Base-by-base conservation (phyloP, 23 red algal genomes). In the Agarophyton chilense region DNA sequence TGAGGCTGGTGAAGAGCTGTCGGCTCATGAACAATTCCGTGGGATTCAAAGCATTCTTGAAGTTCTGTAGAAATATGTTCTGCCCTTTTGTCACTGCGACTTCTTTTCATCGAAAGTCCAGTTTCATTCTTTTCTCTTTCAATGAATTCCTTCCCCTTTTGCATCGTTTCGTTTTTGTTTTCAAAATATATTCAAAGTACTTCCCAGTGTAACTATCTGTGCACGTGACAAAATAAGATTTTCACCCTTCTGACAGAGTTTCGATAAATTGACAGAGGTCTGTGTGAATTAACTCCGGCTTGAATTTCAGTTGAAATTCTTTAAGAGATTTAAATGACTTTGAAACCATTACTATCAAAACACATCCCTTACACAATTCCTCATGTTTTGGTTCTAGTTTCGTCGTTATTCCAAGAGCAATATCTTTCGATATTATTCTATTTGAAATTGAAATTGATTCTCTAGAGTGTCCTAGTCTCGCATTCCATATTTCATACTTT, bases 1-100 rank as follows among this genome's bases (percentile, higher is more conserved):
- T 90, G 62, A 49, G 85, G 71, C 32, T 62, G 67, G 31, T 78
- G 79, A 21, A 41, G 8, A 58, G 19, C 68, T 78, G 85, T 61
- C 4, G 19, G 10, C 14, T 90, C 71, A 42, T 62, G 57, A 21
- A 78, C 10, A 39, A 56, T 67, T 38, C 71, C 85, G 3, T 44
- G 13, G 9, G 57, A 44, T 57, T 76, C 34, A 3, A 57, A 58
- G 41, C 38, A 90, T 4, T 80, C 43, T 33, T 64, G 31, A 35
- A 67, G 10, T 19, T 1, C 40, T 33, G 21, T 63, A 16, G 45
- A 60, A 16, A 60, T 71, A 47, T 64, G 81, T 72, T 91, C 87
- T 4, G 4, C 87, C 2, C 74, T 45, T 4, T 16, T 17, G 52
- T 91, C 87, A 3, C 41, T 77, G 2, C 74, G 2, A 25, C 56